These are phyloP conservation scores for Cordyceps farinosa DNA, from an alignment of 2,329 filamentous ascomycete genomes.

Conservation along the genomic window DNA sequence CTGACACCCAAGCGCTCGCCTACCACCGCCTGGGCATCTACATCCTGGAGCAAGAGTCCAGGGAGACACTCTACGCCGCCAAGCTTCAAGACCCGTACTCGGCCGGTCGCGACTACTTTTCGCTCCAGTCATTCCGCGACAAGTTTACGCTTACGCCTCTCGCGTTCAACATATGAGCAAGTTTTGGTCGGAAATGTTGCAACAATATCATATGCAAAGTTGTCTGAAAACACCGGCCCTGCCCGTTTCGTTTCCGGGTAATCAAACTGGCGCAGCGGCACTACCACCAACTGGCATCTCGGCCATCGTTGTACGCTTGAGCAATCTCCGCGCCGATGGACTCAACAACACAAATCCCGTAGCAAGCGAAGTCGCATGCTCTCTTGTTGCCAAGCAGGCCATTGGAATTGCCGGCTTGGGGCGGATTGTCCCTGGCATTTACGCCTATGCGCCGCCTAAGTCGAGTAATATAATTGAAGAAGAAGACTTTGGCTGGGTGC, in stretches of 20 bases:
- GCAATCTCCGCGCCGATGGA: conserved; percentile 24
- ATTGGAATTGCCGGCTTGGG: conserved; percentile 15
- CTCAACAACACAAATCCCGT: conserved; percentile 27
- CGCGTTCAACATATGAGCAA: conserved; percentile 64
- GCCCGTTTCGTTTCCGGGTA: conserved; percentile 18
- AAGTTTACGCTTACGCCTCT: conserved; percentile 68
- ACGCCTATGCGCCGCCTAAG: conserved; percentile 21
- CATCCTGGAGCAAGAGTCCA: conserved; percentile 73
- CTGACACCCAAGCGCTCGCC: conserved; percentile 79
- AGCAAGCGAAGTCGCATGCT: conserved; percentile 28
- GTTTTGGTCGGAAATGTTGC: conserved; percentile 12
- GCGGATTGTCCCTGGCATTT: conserved; percentile 24
- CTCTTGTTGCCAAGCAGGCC: conserved; percentile 22
- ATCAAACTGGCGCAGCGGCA: conserved; percentile 18
- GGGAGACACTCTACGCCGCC: conserved; percentile 51
- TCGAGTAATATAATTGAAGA: conserved; percentile 13
- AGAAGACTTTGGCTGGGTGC: conserved; percentile 23
- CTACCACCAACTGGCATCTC: conserved; percentile 19
- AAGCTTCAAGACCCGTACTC: conserved; percentile 52
- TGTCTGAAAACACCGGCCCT: conserved; percentile 19
- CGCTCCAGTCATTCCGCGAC: conserved; percentile 68
- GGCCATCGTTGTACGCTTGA: conserved; percentile 24
- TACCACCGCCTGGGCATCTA: conserved; percentile 88
- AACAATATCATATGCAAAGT: conserved; percentile 29
- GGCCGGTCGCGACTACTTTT: conserved; percentile 62